Base-by-base conservation (phyloP, 129 eudicot species). In the Ambrosia artemisiifolia region DNA sequence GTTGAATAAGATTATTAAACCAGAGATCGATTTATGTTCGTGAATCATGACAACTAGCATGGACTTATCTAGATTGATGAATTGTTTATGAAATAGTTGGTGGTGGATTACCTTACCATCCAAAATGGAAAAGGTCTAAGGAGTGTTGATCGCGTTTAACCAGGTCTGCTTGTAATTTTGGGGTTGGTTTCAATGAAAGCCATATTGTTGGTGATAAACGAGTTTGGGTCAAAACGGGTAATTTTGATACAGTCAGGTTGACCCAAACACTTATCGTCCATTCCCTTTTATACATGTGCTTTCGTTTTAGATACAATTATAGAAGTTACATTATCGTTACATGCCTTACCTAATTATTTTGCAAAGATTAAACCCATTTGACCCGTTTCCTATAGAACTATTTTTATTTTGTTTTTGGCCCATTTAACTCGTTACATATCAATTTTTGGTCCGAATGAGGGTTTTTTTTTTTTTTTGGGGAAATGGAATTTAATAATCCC, bases 111-210 rank as follows among this genome's bases (percentile, higher is more conserved):
- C 6, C 16, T 49, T 51, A 51, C 28, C 50, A 48, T 73, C 64
- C 38, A 47, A 38, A 54, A 28, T 66, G 65, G 65, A 49, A 65
- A 64, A 64, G 54, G 53, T 50, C 65, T 7, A 19, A 34, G 13
- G 63, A 74, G 18, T 63, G 1, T 6, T 38, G 6, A 38, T 38
- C 43, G 9, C 6, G 43, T 9, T 38, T 9, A 7, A 38, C 43
- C 43, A 38, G 4, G 42, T 38, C 6, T 38, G 43, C 43, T 38
- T 38, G 43, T 38, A 38, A 38, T 6, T 0, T 38, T 38, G 2
- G 43, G 10, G 43, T 38, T 38, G 43, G 43, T 38, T 38, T 38
- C 43, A 7, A 6, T 0, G 43, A 9, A 38, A 38, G 42, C 4
- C 42, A 7, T 36, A 36, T 38, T 38, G 10, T 49, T 48, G n/a